These are phyloP conservation scores for Leccinum rimulosum DNA, from an alignment of 768 basidiomycete genomes.

Conservation along the genomic window DNA sequence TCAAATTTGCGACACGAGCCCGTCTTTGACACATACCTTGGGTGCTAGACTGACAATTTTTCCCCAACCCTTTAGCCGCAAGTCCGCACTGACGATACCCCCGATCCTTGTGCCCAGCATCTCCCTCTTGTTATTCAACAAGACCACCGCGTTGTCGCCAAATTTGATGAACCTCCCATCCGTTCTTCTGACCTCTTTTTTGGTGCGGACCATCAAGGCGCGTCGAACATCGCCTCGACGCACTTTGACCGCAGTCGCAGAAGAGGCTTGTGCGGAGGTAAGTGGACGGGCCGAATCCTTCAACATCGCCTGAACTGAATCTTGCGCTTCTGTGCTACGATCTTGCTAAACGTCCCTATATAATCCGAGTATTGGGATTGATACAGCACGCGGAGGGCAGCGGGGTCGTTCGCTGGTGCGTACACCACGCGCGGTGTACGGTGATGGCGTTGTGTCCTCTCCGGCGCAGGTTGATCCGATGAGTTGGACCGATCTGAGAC, in stretches of 20 bases:
- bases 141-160: constrained; percentile 94
- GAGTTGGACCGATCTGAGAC: constrained; percentile 23
- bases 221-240: constrained; percentile 92
- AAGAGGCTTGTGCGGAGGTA: constrained; percentile 59
- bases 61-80: constrained; percentile 90
- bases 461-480: constrained; percentile 16
- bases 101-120: constrained; percentile 95
- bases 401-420: constrained; percentile 45
- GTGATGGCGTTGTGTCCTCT: constrained; percentile 20
- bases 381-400: constrained; percentile 52
- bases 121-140: constrained; percentile 93
- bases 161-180: constrained; percentile 88
- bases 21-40: constrained; percentile 37
- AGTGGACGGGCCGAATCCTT: constrained; percentile 46
- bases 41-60: constrained; percentile 92
- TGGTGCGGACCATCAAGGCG: constrained; percentile 93
- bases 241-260: constrained; percentile 84
- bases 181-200: constrained; percentile 78
- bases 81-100: constrained; percentile 88
- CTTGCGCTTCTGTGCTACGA: constrained; percentile 49
- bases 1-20: background rate
- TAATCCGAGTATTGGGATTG: constrained; percentile 52
- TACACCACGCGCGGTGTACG: constrained; percentile 34
- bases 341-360: constrained; percentile 42
- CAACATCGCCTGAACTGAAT: constrained; percentile 46